Evolutionary conservation across 148 eudicot species (phyloP).

Genomic region (Rhododendron molle): DNA sequence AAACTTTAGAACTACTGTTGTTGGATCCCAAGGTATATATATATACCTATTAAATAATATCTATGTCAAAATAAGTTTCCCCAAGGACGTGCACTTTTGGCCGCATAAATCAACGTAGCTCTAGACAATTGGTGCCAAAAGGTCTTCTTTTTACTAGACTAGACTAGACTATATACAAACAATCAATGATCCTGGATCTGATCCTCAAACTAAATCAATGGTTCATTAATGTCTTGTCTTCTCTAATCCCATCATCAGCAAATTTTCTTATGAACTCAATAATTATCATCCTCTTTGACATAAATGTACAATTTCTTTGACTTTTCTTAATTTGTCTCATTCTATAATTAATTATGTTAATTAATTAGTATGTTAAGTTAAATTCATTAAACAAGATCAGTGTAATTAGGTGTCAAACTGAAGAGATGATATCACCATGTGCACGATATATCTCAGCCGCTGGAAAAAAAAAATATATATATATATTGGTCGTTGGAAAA

Average conservation of each 20-base stretch:
- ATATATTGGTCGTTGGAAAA: neutral
- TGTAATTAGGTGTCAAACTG: neutral
- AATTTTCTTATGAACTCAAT: neutral
- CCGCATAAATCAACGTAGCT: neutral
- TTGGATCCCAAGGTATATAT: neutral
- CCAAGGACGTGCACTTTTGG: neutral
- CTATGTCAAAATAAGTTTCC: neutral
- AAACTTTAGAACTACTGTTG: neutral
- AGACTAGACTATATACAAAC: neutral
- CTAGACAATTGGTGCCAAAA: neutral
- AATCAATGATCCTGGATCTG: neutral
- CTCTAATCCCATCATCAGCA: neutral
- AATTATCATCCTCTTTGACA: neutral
- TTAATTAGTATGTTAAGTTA: neutral
- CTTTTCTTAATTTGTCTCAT: neutral
- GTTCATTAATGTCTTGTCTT: neutral
- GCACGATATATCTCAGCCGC: neutral
- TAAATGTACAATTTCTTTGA: neutral
- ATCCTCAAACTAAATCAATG: neutral
- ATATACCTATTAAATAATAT: too few species aligned
- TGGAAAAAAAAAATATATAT: neutral
- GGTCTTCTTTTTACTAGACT: neutral
- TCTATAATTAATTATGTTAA: neutral
- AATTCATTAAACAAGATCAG: neutral
- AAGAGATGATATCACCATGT: neutral